Conservation (phyloP, 176 grass and related monocot species). For the Carex cristatella region DNA sequence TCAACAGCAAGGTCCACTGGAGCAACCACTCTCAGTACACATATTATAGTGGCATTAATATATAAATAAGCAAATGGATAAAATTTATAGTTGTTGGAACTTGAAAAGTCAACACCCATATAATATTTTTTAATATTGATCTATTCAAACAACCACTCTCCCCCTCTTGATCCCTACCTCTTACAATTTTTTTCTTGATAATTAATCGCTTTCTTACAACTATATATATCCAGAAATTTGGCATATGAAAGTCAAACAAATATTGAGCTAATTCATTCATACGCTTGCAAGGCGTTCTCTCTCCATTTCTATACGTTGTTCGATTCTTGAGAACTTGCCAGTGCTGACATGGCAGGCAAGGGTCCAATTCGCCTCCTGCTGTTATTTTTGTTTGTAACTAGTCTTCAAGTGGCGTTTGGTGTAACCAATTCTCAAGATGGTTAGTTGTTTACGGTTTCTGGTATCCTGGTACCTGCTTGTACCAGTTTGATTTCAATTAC, state of each 20-base stretch:
- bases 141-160: conserved; percentile 3
- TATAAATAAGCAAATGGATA: neutral
- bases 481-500: conserved; percentile 11
- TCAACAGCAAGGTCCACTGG: neutral
- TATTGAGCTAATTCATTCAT: neutral
- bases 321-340: neutral
- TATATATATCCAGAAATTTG: neutral
- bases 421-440: conserved; percentile 66
- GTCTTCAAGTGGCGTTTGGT: conserved; percentile 28
- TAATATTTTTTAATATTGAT: neutral
- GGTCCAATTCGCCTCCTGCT: conserved; percentile 35
- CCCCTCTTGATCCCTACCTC: neutral
- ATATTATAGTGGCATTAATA: neutral
- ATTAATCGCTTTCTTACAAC: no score
- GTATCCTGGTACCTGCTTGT: neutral
- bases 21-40: neutral
- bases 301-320: neutral
- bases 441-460: conserved; percentile 31
- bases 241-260: conserved; percentile 2
- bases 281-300: neutral
- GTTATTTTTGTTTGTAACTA: conserved; percentile 40
- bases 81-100: neutral
- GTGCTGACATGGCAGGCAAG: neutral
- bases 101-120: neutral
- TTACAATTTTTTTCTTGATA: neutral